A percentile compares a stretch with the other conserved stretches of the same genome.
Evolutionary conservation across 202 grass and related monocot genomes (phyloP).

Genomic region (Setaria viridis): DNA sequence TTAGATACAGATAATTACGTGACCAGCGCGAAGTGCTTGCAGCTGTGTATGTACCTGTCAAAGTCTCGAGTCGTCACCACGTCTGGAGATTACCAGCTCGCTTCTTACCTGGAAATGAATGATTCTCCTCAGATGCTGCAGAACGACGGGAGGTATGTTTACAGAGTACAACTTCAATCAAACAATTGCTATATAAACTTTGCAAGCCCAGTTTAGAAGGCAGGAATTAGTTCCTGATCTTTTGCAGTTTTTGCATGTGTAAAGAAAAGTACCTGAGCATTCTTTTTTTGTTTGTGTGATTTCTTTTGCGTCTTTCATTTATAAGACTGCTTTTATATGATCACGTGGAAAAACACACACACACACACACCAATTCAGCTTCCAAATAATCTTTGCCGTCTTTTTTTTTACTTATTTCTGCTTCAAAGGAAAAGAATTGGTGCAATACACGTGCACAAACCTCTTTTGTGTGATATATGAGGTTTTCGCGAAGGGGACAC

Average conservation of each 20-base stretch:
- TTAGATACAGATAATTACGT: conserved; percentile 21
- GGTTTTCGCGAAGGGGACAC: background rate
- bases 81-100: background rate
- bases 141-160: too few species aligned
- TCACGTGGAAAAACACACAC: too few species aligned
- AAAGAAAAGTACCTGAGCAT: background rate
- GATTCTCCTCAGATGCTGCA: background rate
- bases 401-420: background rate
- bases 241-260: background rate
- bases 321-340: background rate
- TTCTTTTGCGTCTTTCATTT: background rate
- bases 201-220: background rate
- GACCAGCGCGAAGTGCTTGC: background rate
- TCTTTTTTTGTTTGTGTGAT: background rate
- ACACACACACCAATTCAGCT: background rate
- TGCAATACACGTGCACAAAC: background rate
- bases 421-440: background rate
- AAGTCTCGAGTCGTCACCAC: conserved; percentile 28
- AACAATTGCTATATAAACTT: background rate
- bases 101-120: background rate
- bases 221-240: background rate
- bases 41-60: background rate
- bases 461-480: background rate
- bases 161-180: background rate
- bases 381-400: background rate